These are phyloP conservation scores for Fusarium luffae DNA, from an alignment of 2,329 filamentous ascomycete species.

Conservation along the genomic window DNA sequence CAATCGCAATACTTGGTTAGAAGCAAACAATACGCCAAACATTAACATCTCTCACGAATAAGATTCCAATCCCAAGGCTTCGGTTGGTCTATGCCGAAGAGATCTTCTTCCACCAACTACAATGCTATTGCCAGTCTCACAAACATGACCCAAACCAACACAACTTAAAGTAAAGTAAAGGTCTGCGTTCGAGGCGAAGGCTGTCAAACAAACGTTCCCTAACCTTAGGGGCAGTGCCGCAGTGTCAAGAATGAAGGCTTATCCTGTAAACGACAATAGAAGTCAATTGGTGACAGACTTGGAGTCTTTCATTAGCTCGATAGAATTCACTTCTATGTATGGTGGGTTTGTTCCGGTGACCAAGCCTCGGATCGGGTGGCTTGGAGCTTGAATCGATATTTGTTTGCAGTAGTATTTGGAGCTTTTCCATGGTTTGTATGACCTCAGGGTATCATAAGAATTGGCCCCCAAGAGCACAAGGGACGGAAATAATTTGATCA, in stretches of 20 bases:
- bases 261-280: not conserved
- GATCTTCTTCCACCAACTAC: not conserved
- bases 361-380: constrained; percentile 18
- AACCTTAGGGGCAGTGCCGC: not conserved
- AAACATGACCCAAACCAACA: not conserved
- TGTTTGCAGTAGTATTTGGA: not conserved
- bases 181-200: constrained; percentile 1
- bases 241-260: constrained; percentile 27
- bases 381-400: constrained; percentile 12
- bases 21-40: not conserved
- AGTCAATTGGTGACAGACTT: not conserved
- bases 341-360: constrained; percentile 10
- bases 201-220: not conserved
- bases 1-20: not conserved
- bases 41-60: not conserved
- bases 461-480: too few species aligned
- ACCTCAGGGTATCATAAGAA: too few species aligned
- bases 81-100: not conserved
- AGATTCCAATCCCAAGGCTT: not conserved
- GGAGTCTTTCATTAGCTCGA: not conserved
- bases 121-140: not conserved
- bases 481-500: too few species aligned
- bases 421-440: not conserved
- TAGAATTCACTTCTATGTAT: not conserved
- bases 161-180: not conserved